phyloP scores from a whole-genome alignment of 2,329 filamentous ascomycete genomes.

The Colletotrichum sp. region DNA sequence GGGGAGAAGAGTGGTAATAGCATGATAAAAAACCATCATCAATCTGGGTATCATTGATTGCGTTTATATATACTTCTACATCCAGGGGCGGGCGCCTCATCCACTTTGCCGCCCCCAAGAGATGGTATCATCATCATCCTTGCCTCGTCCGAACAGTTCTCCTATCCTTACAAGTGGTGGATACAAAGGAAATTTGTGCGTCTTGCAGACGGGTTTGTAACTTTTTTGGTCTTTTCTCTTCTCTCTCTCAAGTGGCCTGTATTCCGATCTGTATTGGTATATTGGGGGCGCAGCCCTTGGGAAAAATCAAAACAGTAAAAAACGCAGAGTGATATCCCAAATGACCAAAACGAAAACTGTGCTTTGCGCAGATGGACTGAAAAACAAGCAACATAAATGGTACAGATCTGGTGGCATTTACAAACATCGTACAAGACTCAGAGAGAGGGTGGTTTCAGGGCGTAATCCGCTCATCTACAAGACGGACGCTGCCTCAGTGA shows the following conservation, averaged over 20 bases:
- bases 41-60: constrained; percentile 16
- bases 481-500: constrained; percentile 59
- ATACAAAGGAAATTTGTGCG: not conserved
- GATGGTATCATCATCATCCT: not conserved
- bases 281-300: constrained; percentile 9
- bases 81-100: not conserved
- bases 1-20: not conserved
- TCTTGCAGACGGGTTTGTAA: not conserved
- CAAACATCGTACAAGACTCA: not conserved
- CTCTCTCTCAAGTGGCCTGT: not conserved
- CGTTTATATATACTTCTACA: not conserved
- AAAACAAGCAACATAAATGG: not conserved
- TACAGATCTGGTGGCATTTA: not conserved
- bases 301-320: not conserved
- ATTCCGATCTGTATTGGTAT: not conserved
- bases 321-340: not conserved
- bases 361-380: not conserved
- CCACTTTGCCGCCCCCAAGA: not conserved
- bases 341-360: not conserved
- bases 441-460: not conserved
- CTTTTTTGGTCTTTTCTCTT: not conserved
- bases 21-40: not conserved
- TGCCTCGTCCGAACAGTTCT: not conserved
- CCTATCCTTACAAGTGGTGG: not conserved
- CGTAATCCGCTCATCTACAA: constrained; percentile 18